Percentiles rank a stretch among this genome's conserved stretches.
phyloP scores from a whole-genome alignment of 2,329 filamentous ascomycete species.

The Neocucurbitaria cava region DNA sequence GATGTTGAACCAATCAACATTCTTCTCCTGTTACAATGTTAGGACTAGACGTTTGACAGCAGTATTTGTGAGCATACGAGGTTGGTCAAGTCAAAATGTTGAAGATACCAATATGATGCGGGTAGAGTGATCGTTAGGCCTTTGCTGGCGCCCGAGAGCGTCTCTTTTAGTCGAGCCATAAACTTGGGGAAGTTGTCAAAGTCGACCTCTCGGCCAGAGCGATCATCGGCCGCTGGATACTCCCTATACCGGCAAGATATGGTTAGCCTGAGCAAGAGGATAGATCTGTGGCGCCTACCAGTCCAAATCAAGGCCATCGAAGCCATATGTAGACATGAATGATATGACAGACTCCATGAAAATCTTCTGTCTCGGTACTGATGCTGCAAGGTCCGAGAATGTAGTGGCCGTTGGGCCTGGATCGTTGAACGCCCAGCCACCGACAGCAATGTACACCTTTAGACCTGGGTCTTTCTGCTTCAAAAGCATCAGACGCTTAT shows the following conservation, averaged over 20 bases:
- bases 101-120: conserved; percentile 28
- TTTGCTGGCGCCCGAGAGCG: background rate
- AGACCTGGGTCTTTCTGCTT: conserved; percentile 39
- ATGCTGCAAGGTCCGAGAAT: conserved; percentile 38
- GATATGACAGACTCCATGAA: conserved; percentile 47
- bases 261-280: background rate
- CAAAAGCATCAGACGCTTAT: conserved; percentile 12
- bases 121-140: conserved; percentile 35
- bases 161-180: background rate
- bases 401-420: conserved; percentile 31
- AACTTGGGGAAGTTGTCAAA: background rate
- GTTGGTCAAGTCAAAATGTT: conserved; percentile 25
- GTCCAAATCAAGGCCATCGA: conserved; percentile 56
- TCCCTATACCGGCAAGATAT: background rate
- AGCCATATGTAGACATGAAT: conserved; percentile 51
- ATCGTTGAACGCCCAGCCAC: conserved; percentile 52
- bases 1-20: conserved; percentile 53
- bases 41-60: background rate
- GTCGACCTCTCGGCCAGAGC: conserved; percentile 14
- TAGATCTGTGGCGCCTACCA: conserved; percentile 43
- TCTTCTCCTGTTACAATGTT: conserved; percentile 4
- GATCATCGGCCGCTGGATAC: conserved; percentile 43
- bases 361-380: conserved; percentile 14
- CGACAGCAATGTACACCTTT: conserved; percentile 46
- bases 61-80: background rate